These are phyloP conservation scores for Lunasporangiospora selenospora DNA, from an alignment of 192 early-diverging fungal species.

Conservation along the genomic window DNA sequence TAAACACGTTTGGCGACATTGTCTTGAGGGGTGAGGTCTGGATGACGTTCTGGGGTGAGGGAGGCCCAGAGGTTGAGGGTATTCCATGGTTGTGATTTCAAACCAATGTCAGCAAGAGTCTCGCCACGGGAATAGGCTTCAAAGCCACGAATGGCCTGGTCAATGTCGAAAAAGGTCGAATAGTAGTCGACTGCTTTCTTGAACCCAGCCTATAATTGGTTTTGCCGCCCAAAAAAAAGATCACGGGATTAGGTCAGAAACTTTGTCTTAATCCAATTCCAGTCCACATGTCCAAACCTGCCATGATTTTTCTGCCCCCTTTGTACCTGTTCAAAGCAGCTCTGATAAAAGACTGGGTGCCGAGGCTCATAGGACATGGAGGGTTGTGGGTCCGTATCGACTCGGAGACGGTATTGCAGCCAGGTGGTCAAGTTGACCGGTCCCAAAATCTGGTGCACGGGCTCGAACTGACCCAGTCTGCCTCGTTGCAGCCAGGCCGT, in stretches of 20 bases:
- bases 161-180: conserved; percentile 26
- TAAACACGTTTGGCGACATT: conserved; percentile 32
- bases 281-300: no score
- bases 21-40: conserved; percentile 19
- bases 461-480: conserved; percentile 25
- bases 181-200: conserved; percentile 41
- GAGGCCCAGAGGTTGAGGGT: conserved; percentile 31
- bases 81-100: conserved; percentile 29
- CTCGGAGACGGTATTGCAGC: conserved; percentile 38
- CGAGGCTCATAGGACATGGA: conserved; percentile 45
- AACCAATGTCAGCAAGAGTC: background rate
- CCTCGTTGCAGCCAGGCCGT: conserved; percentile 23
- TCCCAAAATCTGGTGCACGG: conserved; percentile 43
- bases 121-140: background rate
- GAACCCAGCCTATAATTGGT: conserved; percentile 32
- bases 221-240: no score
- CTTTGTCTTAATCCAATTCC: no score
- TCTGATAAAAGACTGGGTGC: conserved; percentile 34
- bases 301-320: no score
- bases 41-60: conserved; percentile 21
- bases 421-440: conserved; percentile 46
- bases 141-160: conserved; percentile 9
- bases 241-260: no score
- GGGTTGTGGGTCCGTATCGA: conserved; percentile 9
- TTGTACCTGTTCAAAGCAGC: conserved; percentile 39